A percentile compares a stretch with the other conserved stretches of the same genome.
Conservation (phyloP, 2,329 filamentous ascomycete genomes). For the Teratosphaeria gauchensis region DNA sequence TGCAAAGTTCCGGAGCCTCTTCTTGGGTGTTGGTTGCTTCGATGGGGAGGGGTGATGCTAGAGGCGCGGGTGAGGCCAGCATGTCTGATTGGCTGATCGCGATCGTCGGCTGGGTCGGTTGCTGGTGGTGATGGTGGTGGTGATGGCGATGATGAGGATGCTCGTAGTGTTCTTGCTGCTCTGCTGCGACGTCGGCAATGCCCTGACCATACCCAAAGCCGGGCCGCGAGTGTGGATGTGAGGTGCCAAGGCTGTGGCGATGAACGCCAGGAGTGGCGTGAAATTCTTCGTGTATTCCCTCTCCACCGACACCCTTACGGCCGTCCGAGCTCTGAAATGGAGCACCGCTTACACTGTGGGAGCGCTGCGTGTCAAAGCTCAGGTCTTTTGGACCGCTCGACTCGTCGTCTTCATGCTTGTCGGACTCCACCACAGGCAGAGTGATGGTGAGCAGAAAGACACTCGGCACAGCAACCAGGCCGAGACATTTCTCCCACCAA, state of each 20-base stretch:
- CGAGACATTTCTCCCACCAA: slow-evolving; percentile 75
- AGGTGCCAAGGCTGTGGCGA: slow-evolving; percentile 7
- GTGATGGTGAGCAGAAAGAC: slow-evolving; percentile 86
- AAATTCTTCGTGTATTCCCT: slow-evolving; percentile 6
- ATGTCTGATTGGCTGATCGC: not conserved
- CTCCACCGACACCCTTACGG: slow-evolving; percentile 8
- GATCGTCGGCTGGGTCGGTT: not conserved
- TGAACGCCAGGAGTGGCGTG: slow-evolving; percentile 5
- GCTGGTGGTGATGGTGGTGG: not conserved
- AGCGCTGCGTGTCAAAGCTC: slow-evolving; percentile 3
- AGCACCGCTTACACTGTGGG: slow-evolving; percentile 7
- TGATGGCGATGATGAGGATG: slow-evolving; percentile 12
- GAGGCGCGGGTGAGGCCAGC: not conserved
- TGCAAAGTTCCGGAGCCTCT: slow-evolving; percentile 50
- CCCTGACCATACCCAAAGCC: slow-evolving; percentile 6
- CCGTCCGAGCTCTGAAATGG: slow-evolving; percentile 5
- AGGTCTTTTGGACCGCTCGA: slow-evolving; percentile 2
- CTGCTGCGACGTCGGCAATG: slow-evolving; percentile 24
- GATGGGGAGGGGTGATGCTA: slow-evolving; percentile 2
- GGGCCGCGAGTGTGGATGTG: slow-evolving; percentile 8
- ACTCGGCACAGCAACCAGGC: slow-evolving; percentile 74
- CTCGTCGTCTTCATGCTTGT: slow-evolving; percentile 35
- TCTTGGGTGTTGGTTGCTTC: not conserved
- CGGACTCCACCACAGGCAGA: slow-evolving; percentile 76
- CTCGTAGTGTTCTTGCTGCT: slow-evolving; percentile 20